Conservation (phyloP, 2,329 filamentous ascomycete genomes). For the Calonectria pteridis region DNA sequence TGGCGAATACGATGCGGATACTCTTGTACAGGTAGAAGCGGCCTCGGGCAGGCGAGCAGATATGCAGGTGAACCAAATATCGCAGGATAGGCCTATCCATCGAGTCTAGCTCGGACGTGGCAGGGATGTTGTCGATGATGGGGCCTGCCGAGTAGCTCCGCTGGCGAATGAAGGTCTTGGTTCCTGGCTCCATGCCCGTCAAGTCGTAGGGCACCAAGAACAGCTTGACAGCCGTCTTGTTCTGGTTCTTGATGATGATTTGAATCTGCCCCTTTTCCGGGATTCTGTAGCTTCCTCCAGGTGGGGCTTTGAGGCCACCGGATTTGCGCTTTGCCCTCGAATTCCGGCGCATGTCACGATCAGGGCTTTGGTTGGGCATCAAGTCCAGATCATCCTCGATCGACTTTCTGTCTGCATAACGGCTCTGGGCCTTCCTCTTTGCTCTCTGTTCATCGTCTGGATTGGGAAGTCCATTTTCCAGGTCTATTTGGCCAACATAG, state of each 20-base stretch:
- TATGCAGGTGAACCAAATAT: slow-evolving; percentile 93
- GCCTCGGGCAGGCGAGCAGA: slow-evolving; percentile 87
- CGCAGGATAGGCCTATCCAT: slow-evolving; percentile 79
- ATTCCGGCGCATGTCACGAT: slow-evolving; percentile 46
- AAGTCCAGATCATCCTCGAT: slow-evolving; percentile 43
- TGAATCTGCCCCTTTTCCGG: slow-evolving; percentile 94
- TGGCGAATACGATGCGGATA: slow-evolving; percentile 95
- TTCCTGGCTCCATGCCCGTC: slow-evolving; percentile 90
- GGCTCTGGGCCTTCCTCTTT: slow-evolving; percentile 62
- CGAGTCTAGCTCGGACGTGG: slow-evolving; percentile 40
- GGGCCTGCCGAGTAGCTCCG: slow-evolving; percentile 91
- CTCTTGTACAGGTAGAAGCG: slow-evolving; percentile 92
- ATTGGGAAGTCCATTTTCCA: slow-evolving; percentile 82
- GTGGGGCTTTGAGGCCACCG: slow-evolving; percentile 69
- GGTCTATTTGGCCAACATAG: slow-evolving; percentile 92
- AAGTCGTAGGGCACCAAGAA: slow-evolving; percentile 96
- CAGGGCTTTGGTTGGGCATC: slow-evolving; percentile 33
- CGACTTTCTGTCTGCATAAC: slow-evolving; percentile 54
- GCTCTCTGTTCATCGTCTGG: slow-evolving; percentile 60
- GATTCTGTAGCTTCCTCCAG: slow-evolving; percentile 92
- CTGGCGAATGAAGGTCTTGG: slow-evolving; percentile 96
- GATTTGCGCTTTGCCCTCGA: slow-evolving; percentile 66
- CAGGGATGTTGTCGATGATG: slow-evolving; percentile 77
- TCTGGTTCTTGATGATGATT: slow-evolving; percentile 97
- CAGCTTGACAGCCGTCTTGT: slow-evolving; percentile 97